Conservation (phyloP, 1,284 basidiomycete species). For the Pyrrhoderma lamaoense region DNA sequence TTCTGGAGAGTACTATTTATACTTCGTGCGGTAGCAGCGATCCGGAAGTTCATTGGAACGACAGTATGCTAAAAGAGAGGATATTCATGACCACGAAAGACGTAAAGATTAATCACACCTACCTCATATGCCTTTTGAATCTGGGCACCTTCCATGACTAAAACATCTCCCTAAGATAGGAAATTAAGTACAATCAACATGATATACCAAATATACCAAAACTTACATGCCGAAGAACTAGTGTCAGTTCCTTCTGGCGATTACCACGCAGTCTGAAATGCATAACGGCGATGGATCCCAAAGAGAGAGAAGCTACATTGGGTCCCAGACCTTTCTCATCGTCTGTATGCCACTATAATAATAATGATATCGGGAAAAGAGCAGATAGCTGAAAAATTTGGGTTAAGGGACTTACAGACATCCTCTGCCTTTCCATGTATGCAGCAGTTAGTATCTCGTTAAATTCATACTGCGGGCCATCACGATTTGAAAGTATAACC, state of each 20-base stretch:
- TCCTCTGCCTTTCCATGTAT: constrained; percentile 75
- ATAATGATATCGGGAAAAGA: background rate
- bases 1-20: constrained; percentile 27
- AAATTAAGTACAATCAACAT: constrained; percentile 3
- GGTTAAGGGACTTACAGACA: constrained; percentile 50
- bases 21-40: constrained; percentile 46
- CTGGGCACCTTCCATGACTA: constrained; percentile 64
- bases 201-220: background rate
- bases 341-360: constrained; percentile 69
- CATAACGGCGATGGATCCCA: constrained; percentile 68
- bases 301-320: constrained; percentile 60
- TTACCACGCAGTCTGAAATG: constrained; percentile 49
- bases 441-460: constrained; percentile 75
- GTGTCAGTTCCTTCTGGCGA: constrained; percentile 37
- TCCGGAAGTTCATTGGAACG: constrained; percentile 42
- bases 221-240: constrained; percentile 62
- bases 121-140: constrained; percentile 68
- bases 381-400: background rate
- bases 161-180: constrained; percentile 57
- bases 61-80: constrained; percentile 38
- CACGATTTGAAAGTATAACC: constrained; percentile 31
- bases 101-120: background rate
- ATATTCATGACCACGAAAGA: background rate
- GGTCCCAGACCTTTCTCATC: constrained; percentile 65
- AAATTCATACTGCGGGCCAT: constrained; percentile 32